Percentiles rank a stretch among this genome's conserved stretches.
phyloP scores from a whole-genome alignment of 2,329 filamentous ascomycete genomes.

The Fusarium buxicola region DNA sequence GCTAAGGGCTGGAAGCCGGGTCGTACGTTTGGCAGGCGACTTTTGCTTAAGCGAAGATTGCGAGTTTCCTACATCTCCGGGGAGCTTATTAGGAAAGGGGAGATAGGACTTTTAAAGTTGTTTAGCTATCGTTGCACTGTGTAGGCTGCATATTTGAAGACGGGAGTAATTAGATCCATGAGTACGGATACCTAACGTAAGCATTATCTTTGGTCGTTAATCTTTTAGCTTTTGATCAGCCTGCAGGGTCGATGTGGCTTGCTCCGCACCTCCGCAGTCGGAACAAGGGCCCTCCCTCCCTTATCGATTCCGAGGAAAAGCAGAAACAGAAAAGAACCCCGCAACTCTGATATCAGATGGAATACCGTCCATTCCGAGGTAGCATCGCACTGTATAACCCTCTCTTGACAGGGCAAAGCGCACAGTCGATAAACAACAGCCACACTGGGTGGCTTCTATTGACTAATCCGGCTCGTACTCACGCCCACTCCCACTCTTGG shows the following conservation, averaged over 20 bases:
- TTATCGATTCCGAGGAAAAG: constrained; percentile 46
- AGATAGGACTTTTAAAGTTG: constrained; percentile 15
- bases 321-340: constrained; percentile 43
- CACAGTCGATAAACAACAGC: constrained; percentile 32
- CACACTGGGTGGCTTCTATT: constrained; percentile 36
- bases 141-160: constrained; percentile 22
- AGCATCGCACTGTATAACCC: constrained; percentile 29
- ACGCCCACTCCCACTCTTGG: constrained; percentile 32
- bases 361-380: constrained; percentile 31
- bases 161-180: constrained; percentile 17
- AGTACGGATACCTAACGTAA: constrained; percentile 29
- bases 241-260: constrained; percentile 36
- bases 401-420: neutral
- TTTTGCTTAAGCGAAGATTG: constrained; percentile 25
- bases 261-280: constrained; percentile 47
- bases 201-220: constrained; percentile 13
- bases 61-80: constrained; percentile 39
- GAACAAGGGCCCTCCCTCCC: constrained; percentile 38
- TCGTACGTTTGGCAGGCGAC: constrained; percentile 43
- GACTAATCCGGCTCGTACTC: constrained; percentile 47
- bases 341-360: constrained; percentile 43
- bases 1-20: constrained; percentile 10
- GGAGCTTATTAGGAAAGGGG: constrained; percentile 12
- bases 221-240: neutral
- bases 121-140: constrained; percentile 21